Conservation (phyloP, 2,329 filamentous ascomycete species). For the Trichocomaceae sp. region DNA sequence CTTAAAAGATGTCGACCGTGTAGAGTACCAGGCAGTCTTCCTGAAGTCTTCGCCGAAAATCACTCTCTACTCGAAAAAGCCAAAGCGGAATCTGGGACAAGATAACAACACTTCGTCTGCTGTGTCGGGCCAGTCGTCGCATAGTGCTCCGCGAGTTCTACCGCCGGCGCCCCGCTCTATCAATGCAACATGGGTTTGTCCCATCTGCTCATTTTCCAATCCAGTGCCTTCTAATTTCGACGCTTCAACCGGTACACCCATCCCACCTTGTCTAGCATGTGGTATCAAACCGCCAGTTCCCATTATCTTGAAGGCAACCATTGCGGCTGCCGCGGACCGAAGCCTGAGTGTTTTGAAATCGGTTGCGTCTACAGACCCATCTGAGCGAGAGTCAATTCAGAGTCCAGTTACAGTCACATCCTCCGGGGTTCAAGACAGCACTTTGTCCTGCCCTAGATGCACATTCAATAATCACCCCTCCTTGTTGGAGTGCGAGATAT, state of each 20-base stretch:
- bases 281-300: conserved; percentile 85
- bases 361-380: conserved; percentile 17
- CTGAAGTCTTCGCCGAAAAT: conserved; percentile 93
- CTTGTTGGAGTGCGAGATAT: conserved; percentile 80
- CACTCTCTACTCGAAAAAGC: conserved; percentile 74
- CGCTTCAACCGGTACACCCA: conserved; percentile 68
- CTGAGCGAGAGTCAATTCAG: conserved; percentile 2
- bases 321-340: conserved; percentile 59
- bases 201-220: conserved; percentile 93
- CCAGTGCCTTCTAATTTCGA: conserved; percentile 91
- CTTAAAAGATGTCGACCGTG: conserved; percentile 81
- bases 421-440: conserved; percentile 13
- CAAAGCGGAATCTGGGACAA: conserved; percentile 56
- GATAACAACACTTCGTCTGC: conserved; percentile 45
- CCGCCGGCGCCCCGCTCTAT: conserved; percentile 32
- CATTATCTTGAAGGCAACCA: conserved; percentile 78
- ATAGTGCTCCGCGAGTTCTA: conserved; percentile 12
- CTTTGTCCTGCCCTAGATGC: conserved; percentile 66
- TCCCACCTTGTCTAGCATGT: conserved; percentile 84
- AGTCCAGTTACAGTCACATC: not conserved
- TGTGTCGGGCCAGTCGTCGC: conserved; percentile 18
- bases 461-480: conserved; percentile 93
- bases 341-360: not conserved
- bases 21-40: conserved; percentile 80
- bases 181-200: conserved; percentile 84